Evolutionary conservation across 78 protist species (phyloP).

Genomic region (Dictyostelium firmibasis): DNA sequence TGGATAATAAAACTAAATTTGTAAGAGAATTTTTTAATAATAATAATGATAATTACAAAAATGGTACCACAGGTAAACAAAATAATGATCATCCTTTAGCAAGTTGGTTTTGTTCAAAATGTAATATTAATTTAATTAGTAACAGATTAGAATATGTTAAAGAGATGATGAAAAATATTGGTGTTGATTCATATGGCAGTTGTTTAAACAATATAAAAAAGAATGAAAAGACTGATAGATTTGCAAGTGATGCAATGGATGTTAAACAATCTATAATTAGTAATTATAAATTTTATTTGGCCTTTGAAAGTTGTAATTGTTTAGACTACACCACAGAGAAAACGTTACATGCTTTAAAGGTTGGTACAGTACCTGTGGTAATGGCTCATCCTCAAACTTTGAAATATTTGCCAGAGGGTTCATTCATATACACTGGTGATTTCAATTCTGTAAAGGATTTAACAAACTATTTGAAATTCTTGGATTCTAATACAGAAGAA

Average conservation of each 20-base stretch:
- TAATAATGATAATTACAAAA: background rate
- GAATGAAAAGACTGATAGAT: background rate
- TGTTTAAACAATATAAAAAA: constrained; percentile 18
- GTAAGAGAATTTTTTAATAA: background rate
- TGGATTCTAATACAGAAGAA: background rate
- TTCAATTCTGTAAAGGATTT: background rate
- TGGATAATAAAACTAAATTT: background rate
- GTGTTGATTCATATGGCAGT: constrained; percentile 34
- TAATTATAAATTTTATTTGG: constrained; percentile 29
- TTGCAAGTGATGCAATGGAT: background rate
- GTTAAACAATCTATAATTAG: background rate
- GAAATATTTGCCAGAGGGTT: constrained; percentile 12
- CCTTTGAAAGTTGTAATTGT: constrained; percentile 50
- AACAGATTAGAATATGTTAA: constrained; percentile 3
- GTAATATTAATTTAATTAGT: background rate
- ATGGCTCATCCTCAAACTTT: constrained; percentile 21
- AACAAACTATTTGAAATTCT: background rate
- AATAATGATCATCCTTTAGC: background rate
- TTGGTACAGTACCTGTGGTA: constrained; percentile 1
- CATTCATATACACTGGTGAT: constrained; percentile 24
- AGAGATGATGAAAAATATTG: constrained; percentile 30
- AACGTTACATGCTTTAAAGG: background rate
- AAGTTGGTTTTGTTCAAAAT: constrained; percentile 3
- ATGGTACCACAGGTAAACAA: background rate
- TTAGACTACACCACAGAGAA: constrained; percentile 32